A percentile compares a stretch with the other conserved stretches of the same genome.
Conservation (phyloP, 768 basidiomycete species). For the Russula brevipes region DNA sequence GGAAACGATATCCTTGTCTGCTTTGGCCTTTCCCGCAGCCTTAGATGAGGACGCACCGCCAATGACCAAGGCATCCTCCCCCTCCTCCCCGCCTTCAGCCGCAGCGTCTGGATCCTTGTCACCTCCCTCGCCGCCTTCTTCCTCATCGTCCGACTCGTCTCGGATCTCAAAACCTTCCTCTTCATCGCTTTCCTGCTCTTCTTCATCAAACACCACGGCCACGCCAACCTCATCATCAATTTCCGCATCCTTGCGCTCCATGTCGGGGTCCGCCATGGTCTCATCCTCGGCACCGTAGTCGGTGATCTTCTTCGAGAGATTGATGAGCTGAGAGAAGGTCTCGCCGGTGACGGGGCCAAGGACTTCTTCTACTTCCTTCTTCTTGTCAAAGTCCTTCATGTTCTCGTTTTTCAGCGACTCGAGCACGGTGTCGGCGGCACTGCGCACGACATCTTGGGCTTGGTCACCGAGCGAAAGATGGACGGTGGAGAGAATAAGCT, state of each 20-base stretch:
- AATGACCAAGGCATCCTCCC: conserved; percentile 71
- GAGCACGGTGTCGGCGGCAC: conserved; percentile 88
- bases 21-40: conserved; percentile 44
- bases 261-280: conserved; percentile 67
- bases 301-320: conserved; percentile 88
- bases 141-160: conserved; percentile 76
- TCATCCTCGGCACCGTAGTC: conserved; percentile 92
- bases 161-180: conserved; percentile 84
- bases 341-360: conserved; percentile 64
- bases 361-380: conserved; percentile 86
- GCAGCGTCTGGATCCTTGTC: conserved; percentile 43
- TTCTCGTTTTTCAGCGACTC: conserved; percentile 84
- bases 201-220: conserved; percentile 96
- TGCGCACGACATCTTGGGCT: conserved; percentile 91
- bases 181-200: conserved; percentile 90
- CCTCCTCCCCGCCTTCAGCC: conserved; percentile 47
- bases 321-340: conserved; percentile 75
- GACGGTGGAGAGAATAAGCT: conserved; percentile 79
- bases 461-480: conserved; percentile 88
- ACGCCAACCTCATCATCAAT: conserved; percentile 98
- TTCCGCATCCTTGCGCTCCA: conserved; percentile 76
- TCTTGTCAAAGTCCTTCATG: conserved; percentile 95
- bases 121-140: conserved; percentile 46
- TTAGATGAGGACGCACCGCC: conserved; percentile 57
- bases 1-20: conserved; percentile 74